phyloP scores from a whole-genome alignment of 345 rosid genomes.

The Eucalyptus caleyi region DNA sequence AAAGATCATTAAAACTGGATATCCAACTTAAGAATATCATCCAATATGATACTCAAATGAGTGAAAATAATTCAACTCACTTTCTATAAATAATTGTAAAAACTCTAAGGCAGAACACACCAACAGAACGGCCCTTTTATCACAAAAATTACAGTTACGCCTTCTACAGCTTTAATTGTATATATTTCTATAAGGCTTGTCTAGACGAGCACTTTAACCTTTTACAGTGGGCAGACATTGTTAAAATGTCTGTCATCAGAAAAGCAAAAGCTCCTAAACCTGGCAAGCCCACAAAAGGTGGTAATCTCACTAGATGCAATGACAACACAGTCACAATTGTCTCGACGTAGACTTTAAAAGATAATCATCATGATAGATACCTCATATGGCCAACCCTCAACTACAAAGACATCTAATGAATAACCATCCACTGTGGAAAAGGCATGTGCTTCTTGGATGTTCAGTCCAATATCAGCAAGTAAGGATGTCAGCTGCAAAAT shows the following conservation, averaged over 20 bases:
- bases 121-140: neutral
- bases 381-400: conserved; percentile 99
- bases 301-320: neutral
- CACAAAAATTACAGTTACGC: neutral
- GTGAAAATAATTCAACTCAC: neutral
- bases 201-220: neutral
- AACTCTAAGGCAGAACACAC: neutral
- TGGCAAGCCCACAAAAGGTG: neutral
- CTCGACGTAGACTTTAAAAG: neutral
- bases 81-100: neutral
- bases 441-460: conserved; percentile 98
- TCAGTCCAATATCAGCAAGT: conserved; percentile 84
- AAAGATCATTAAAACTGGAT: neutral
- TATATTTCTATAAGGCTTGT: neutral
- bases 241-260: neutral
- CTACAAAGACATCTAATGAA: conserved; percentile 96
- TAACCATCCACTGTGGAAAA: conserved; percentile 91
- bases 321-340: neutral
- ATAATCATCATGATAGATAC: conserved; percentile 9
- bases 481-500: conserved; percentile 72
- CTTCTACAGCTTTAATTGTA: neutral
- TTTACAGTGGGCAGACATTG: neutral
- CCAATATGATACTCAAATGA: neutral
- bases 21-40: neutral
- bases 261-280: neutral